These are phyloP conservation scores for Musa troglodytarum DNA, from an alignment of 176 grass and related monocot genomes.

Conservation along the genomic window DNA sequence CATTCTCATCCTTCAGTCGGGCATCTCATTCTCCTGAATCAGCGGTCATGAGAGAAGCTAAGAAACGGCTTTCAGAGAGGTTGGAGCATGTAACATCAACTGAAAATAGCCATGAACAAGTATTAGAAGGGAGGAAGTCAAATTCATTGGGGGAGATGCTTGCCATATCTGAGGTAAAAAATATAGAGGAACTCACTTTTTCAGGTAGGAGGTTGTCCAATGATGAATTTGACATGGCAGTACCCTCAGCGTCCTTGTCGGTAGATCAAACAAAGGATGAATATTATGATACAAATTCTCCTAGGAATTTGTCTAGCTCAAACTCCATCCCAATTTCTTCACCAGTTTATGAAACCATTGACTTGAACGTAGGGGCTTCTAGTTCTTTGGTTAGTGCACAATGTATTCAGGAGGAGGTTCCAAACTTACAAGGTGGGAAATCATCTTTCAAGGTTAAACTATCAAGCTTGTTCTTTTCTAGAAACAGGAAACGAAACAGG, in stretches of 20 bases:
- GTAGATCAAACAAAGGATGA: neutral
- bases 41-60: slow-evolving; percentile 59
- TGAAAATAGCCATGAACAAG: slow-evolving; percentile 40
- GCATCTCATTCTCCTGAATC: slow-evolving; percentile 43
- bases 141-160: slow-evolving; percentile 87
- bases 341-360: too few relatives aligned
- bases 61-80: slow-evolving; percentile 68
- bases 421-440: slow-evolving; percentile 48
- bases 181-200: slow-evolving; percentile 17
- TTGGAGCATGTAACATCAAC: slow-evolving; percentile 56
- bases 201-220: slow-evolving; percentile 18
- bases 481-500: slow-evolving; percentile 41
- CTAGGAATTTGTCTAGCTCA: slow-evolving; percentile 16
- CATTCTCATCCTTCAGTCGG: slow-evolving; percentile 54
- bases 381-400: neutral
- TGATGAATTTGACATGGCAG: slow-evolving; percentile 20
- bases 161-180: slow-evolving; percentile 49
- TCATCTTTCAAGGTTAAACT: slow-evolving; percentile 65
- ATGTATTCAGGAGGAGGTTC: slow-evolving; percentile 23
- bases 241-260: slow-evolving; percentile 26
- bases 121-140: slow-evolving; percentile 26
- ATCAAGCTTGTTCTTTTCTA: slow-evolving; percentile 69
- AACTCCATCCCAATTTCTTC: too few relatives aligned
- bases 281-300: neutral
- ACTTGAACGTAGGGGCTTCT: too few relatives aligned